These are phyloP conservation scores for Herpetomonas muscarum DNA, from an alignment of 208 protist genomes.

Conservation along the genomic window DNA sequence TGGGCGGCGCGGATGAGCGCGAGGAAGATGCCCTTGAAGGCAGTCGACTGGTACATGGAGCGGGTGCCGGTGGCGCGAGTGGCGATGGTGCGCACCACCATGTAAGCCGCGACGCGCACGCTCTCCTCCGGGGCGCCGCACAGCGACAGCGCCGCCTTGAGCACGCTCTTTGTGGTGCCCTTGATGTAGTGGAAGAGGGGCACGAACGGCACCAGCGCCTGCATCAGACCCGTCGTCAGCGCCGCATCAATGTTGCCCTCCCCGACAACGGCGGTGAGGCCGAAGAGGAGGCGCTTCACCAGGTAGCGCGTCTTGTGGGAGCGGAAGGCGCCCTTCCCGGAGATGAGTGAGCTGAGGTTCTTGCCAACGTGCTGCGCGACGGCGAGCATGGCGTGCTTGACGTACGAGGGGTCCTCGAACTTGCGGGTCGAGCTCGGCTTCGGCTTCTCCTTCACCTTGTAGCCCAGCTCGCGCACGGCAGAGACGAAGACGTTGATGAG, in stretches of 20 bases:
- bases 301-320: constrained; percentile 71
- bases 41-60: constrained; percentile 88
- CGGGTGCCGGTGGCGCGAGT: constrained; percentile 82
- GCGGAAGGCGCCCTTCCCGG: constrained; percentile 77
- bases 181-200: constrained; percentile 87
- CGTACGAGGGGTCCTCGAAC: constrained; percentile 86
- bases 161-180: constrained; percentile 73
- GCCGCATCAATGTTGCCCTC: constrained; percentile 59
- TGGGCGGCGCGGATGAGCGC: constrained; percentile 85
- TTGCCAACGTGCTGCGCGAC: constrained; percentile 51
- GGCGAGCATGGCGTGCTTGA: constrained; percentile 80
- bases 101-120: constrained; percentile 79
- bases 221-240: constrained; percentile 63
- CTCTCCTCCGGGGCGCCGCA: constrained; percentile 74
- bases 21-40: constrained; percentile 93
- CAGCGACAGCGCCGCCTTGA: constrained; percentile 64
- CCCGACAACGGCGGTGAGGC: constrained; percentile 51
- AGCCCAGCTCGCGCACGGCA: constrained; percentile 75
- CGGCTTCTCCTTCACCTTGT: constrained; percentile 64
- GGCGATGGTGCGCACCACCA: constrained; percentile 85
- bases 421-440: constrained; percentile 65
- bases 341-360: constrained; percentile 71
- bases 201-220: constrained; percentile 78
- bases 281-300: constrained; percentile 69
- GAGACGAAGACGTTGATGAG: constrained; percentile 79